Base-by-base conservation (phyloP, 768 basidiomycete species). In the Russula olivacea region DNA sequence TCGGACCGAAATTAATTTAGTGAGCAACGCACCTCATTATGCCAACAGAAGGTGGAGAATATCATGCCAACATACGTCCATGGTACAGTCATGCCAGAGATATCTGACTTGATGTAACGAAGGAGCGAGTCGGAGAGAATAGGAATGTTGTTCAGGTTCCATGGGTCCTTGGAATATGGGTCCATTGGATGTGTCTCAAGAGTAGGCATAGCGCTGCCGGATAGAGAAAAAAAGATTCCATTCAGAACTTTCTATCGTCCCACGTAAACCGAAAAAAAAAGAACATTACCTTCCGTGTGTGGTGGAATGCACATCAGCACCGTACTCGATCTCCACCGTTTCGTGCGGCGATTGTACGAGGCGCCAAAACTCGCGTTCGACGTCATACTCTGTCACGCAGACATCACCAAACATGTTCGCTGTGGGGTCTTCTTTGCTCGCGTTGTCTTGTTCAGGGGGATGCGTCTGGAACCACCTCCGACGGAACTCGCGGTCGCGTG, bases 41-140 rank as follows among this genome's bases (percentile, higher is more conserved):
- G 97, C 97, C 97, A 99, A 73, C 96, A 98, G 75, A 99, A 99
- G 3, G 97, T 96, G 15, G 95, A 96, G 73, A 99, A 99, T 19
- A 93, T 81, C 96, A 98, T 98, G 52, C 97, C 97, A 65, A 98
- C 93, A 73, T 99, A 99, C 41, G 92, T 97, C 95, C 94, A 98
- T 12, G 95, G 95, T 11, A 98, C 93, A 2, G 96, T 98, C 96
- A 99, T 99, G 15, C 97, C 97, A 58, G 95, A 98, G 59, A 99
- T 97, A 73, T 98, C 95, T 4, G 93, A 95, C 76, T 98, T 97
- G 77, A 99, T 97, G 74, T 88, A 99, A 14, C 97, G 90, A 38
- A 99, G 81, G 12, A 99, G 83, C 32, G 96, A 98, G 63, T 96
- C 92, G 1, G 88, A 81, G 12, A 96, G 76, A 66, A 98, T 97